phyloP scores from a whole-genome alignment of 2,329 filamentous ascomycete genomes.

The Fusarium avenaceum region DNA sequence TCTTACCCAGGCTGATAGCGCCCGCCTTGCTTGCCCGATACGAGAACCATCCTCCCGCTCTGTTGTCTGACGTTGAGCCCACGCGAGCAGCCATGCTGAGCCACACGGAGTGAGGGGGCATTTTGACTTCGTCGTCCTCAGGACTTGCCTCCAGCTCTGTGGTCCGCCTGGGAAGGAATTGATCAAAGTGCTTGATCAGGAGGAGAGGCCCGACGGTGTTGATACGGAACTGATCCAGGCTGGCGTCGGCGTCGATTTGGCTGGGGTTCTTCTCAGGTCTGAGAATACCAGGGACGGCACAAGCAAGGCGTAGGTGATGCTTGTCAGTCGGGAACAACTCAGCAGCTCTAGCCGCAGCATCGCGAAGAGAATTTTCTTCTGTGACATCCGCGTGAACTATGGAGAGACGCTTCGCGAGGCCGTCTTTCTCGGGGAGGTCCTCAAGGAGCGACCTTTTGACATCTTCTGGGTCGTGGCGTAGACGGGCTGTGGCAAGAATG shows the following conservation, averaged over 20 bases:
- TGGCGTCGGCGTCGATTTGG: constrained; percentile 72
- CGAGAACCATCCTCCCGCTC: constrained; percentile 83
- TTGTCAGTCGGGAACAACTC: constrained; percentile 64
- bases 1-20: constrained; percentile 78
- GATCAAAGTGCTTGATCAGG: constrained; percentile 80
- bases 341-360: constrained; percentile 66
- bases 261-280: constrained; percentile 78
- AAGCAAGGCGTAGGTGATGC: constrained; percentile 75
- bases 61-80: constrained; percentile 79
- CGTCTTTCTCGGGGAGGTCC: constrained; percentile 44
- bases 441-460: constrained; percentile 55
- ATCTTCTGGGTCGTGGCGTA: constrained; percentile 50
- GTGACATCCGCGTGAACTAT: constrained; percentile 61
- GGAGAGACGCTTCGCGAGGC: constrained; percentile 55
- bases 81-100: constrained; percentile 84
- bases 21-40: constrained; percentile 83
- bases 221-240: constrained; percentile 77
- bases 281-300: constrained; percentile 79
- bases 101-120: constrained; percentile 72
- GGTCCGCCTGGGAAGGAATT: constrained; percentile 74
- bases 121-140: constrained; percentile 44
- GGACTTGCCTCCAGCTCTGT: constrained; percentile 54
- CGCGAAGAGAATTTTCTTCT: constrained; percentile 73
- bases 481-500: constrained; percentile 62
- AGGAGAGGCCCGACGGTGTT: constrained; percentile 82